These are phyloP conservation scores for Zygotorulaspora sp. DNA, from an alignment of 805 yeast genomes.

Conservation along the genomic window DNA sequence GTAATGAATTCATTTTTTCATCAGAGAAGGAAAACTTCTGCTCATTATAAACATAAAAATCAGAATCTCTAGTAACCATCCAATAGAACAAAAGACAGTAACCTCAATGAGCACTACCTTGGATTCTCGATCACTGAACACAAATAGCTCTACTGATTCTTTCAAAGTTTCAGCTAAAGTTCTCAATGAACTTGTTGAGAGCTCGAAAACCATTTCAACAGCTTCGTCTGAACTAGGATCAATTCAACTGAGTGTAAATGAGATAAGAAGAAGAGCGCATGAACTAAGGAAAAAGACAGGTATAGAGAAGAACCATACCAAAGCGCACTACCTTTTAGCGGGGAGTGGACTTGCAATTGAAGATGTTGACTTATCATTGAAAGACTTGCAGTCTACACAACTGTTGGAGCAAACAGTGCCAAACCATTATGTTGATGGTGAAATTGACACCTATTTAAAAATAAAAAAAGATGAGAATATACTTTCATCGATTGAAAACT, in stretches of 20 bases:
- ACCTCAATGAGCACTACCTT: constrained; percentile 7
- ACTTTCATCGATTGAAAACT: constrained; percentile 74
- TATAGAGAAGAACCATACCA: constrained; percentile 45
- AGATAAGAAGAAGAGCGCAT: constrained; percentile 64
- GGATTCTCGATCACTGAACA: constrained; percentile 6
- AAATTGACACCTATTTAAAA: constrained; percentile 59
- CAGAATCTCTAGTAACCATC: too few relatives aligned
- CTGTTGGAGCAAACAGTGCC: constrained; percentile 29
- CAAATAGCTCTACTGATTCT: constrained; percentile 3
- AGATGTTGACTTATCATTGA: constrained; percentile 62
- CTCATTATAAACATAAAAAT: too few relatives aligned
- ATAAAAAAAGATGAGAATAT: constrained; percentile 79
- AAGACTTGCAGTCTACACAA: constrained; percentile 40
- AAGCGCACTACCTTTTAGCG: constrained; percentile 84
- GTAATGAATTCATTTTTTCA: too few relatives aligned
- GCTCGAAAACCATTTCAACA: constrained; percentile 70
- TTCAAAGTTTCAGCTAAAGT: constrained; percentile 18
- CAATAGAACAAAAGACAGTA: too few relatives aligned
- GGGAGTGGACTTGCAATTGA: constrained; percentile 85
- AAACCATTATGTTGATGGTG: constrained; percentile 28
- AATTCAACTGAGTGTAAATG: constrained; percentile 73
- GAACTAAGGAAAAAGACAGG: constrained; percentile 48
- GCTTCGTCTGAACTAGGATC: constrained; percentile 66
- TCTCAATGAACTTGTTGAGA: constrained; percentile 69
- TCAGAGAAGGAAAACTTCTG: too few relatives aligned